phyloP scores from a whole-genome alignment of 306 rosid genomes.

The Hippophae rhamnoides region DNA sequence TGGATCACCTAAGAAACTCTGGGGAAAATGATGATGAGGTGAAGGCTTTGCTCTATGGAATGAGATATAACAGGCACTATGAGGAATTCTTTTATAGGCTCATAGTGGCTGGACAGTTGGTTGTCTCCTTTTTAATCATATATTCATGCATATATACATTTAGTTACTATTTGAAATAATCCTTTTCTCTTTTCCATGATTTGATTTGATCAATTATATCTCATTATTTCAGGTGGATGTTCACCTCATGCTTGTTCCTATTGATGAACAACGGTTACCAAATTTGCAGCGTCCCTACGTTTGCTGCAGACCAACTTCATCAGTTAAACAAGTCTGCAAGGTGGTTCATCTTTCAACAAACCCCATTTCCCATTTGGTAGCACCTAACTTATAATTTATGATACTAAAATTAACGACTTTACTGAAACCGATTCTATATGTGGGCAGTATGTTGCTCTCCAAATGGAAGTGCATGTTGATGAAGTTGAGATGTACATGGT shows the following conservation, averaged over 20 bases:
- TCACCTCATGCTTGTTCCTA: constrained; percentile 49
- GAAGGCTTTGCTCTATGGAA: constrained; percentile 12
- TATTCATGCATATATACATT: constrained; percentile 4
- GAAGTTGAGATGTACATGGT: constrained; percentile 49
- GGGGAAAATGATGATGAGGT: constrained; percentile 42
- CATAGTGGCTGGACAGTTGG: constrained; percentile 2
- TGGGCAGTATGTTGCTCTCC: constrained; percentile 46
- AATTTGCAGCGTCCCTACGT: constrained; percentile 46
- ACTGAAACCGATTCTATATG: constrained; percentile 15
- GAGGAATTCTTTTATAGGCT: constrained; percentile 12
- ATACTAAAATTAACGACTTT: not conserved
- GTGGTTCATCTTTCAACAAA: constrained; percentile 27
- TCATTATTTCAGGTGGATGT: constrained; percentile 35
- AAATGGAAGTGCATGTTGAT: constrained; percentile 23
- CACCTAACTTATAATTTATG: not conserved
- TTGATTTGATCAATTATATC: constrained; percentile 10
- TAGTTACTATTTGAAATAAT: not conserved
- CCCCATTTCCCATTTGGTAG: constrained; percentile 10
- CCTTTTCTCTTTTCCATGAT: constrained; percentile 5
- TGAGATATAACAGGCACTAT: not conserved
- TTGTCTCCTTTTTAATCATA: not conserved
- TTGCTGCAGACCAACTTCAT: constrained; percentile 45
- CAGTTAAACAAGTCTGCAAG: constrained; percentile 44
- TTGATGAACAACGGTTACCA: constrained; percentile 46
- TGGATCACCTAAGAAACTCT: constrained; percentile 39